Evolutionary conservation across 176 grass and related monocot species (phyloP), one percentile per base, ranked within the genome.

Genomic region (Raddia distichophylla): DNA sequence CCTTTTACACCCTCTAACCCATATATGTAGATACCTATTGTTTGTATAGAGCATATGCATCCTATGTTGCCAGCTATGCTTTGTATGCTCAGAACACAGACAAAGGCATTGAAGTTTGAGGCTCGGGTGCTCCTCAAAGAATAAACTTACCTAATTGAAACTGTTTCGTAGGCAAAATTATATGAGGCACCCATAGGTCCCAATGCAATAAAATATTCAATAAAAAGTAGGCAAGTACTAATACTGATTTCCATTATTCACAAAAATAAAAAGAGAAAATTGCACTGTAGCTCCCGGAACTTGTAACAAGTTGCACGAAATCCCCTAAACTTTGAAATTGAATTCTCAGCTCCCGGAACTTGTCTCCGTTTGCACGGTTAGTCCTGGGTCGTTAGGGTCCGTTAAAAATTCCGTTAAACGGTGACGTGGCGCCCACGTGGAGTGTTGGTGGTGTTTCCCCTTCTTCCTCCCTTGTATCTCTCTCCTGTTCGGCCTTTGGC

Each of bases 191-290:
- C 44, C 37, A 17, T 40, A 27, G 33, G 4, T 40, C 37, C 37
- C 37, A 40, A 3, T 20, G 56, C 17, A 62, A 3, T 32, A 66
- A 65, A 73, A 7, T 32, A 68, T 44, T 40, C 37, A 40, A 40
- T 40, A 40, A 73, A 2, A 67, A 20, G 77, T 6, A 15, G 9
- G 6, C 11, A 45, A 71, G 3, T 0, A 10, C 1, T 50, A 22
- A 2, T 10, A 17, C 57, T 43, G 10, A 7, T 32, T 53, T 73
- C 10, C 4, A 37, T 32, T 32, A 42, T 17, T 12, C 18, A 12
- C 27, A 63, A 73, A 55, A 8, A 58, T 37, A 35, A 14, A 83
- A 78, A n/a, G n/a, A n/a, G n/a, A n/a, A n/a, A n/a, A n/a, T n/a
- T n/a, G n/a, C n/a, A n/a, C n/a, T n/a, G n/a, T n/a, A n/a, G n/a